A percentile compares a stretch with the other conserved stretches of the same genome.
Evolutionary conservation across 2,329 filamentous ascomycete genomes (phyloP).

Genomic region (Aureobasidium sp.): DNA sequence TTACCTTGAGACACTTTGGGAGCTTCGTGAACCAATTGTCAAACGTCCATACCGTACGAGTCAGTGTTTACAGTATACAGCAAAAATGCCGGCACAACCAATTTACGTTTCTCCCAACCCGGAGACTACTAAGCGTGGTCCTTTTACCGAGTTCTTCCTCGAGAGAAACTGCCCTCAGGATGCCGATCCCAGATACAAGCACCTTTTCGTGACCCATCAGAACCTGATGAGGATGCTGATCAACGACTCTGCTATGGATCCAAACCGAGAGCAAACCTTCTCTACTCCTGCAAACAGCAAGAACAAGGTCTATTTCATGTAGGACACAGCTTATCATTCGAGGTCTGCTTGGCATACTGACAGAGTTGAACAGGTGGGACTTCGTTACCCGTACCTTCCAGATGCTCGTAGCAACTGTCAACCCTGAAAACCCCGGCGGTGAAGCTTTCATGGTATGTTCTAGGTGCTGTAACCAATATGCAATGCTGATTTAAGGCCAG

Average conservation of each 20-base stretch:
- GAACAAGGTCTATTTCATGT: slow-evolving; percentile 26
- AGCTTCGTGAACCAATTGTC: neutral
- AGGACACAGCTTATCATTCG: neutral
- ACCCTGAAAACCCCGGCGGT: neutral
- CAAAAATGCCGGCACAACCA: neutral
- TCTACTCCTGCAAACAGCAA: slow-evolving; percentile 26
- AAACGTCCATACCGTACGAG: neutral
- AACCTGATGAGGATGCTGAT: slow-evolving; percentile 22
- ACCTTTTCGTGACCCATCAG: slow-evolving; percentile 15
- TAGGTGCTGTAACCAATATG: too few relatives aligned
- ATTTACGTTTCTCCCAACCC: slow-evolving; percentile 15
- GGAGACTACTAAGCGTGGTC: slow-evolving; percentile 20
- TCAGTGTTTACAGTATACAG: neutral
- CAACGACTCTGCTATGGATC: slow-evolving; percentile 24
- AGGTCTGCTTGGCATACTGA: neutral
- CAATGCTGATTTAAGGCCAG: neutral
- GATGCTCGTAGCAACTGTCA: neutral
- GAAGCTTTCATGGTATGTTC: neutral
- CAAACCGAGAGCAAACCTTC: slow-evolving; percentile 26
- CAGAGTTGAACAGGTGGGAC: too few relatives aligned
- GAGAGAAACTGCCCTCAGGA: slow-evolving; percentile 14
- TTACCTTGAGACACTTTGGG: neutral
- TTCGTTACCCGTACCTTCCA: too few relatives aligned
- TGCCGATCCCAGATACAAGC: slow-evolving; percentile 17
- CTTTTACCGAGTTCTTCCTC: slow-evolving; percentile 20